Base-by-base conservation (phyloP, 108 stramenopile genomes). In the Nannochloropsis salina region DNA sequence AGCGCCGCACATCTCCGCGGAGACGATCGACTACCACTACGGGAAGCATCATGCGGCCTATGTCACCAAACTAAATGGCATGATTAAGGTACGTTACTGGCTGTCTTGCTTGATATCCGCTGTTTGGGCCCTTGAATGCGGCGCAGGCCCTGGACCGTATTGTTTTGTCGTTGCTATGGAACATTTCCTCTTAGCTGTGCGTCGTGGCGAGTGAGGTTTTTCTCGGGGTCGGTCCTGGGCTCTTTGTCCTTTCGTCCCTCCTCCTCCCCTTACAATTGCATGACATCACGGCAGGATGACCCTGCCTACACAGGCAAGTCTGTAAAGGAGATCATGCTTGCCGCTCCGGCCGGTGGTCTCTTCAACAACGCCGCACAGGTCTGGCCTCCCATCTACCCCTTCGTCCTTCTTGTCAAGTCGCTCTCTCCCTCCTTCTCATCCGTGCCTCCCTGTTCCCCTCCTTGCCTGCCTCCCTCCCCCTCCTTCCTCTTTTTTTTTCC, bases 11-110 rank as follows among this genome's bases (percentile, higher is more conserved):
- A 89, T 89, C 84, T 84, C 83, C 80, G 83, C 44, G 9, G 88
- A 89, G 88, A 90, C 90, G 22, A 83, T 90, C 83, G 90, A 90
- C 86, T 90, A 89, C 89, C 90, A 90, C 88, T 86, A 90, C 86
- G 90, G 88, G 21, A 90, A 90, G 88, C 90, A 90, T 84, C 90
- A 90, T 42, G 87, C 88, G 21, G 51, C 84, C 22, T 89, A 86
- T 87, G 88, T 88, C 9, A 45, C 44, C 20, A 84, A 84, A 40
- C n/a, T 45, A n/a, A 84, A 84, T 45, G 45, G 45, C 44, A 31
- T 84, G 83, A 45, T 44, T 45, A 84, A 84, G 83, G 44, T 31
- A 40, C 51, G 44, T 45, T 40, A 12, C 22, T n/a, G 12, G 5
- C n/a, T 61, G 12, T 12, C 21, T 45, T 61, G 31, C 83, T 82